A percentile compares a stretch with the other conserved stretches of the same genome.
Evolutionary conservation across 805 yeast genomes (phyloP).

Genomic region (Candida germanica): DNA sequence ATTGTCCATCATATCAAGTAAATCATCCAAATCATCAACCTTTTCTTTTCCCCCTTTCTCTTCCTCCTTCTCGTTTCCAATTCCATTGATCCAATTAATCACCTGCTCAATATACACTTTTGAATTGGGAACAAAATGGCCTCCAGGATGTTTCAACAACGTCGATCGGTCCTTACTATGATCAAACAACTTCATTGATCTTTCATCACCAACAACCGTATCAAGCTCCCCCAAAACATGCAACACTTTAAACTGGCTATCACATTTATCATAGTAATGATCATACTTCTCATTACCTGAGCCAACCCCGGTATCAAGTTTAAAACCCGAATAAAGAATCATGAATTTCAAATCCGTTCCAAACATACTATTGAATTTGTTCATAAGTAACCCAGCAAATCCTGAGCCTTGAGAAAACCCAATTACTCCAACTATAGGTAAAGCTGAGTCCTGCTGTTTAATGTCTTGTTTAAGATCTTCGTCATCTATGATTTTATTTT

Average conservation of each 20-base stretch:
- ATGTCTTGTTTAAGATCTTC: conserved; percentile 21
- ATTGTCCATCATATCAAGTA: conserved; percentile 40
- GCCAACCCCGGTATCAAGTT: conserved; percentile 23
- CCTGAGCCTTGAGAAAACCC: conserved; percentile 98
- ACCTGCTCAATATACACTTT: conserved; percentile 45
- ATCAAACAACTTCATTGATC: conserved; percentile 58
- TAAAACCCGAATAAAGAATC: conserved; percentile 68
- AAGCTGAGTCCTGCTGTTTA: conserved; percentile 17
- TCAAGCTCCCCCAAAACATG: conserved; percentile 87
- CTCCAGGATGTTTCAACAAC: conserved; percentile 86
- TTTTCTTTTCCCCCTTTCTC: conserved; percentile 15
- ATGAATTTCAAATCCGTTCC: conserved; percentile 61
- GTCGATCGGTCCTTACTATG: conserved; percentile 44
- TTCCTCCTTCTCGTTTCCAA: conserved; percentile 9
- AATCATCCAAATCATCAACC: conserved; percentile 30
- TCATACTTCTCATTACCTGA: conserved; percentile 25
- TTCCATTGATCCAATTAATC: conserved; percentile 34
- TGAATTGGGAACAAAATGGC: conserved; percentile 93
- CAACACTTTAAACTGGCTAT: conserved; percentile 33
- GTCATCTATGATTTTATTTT: conserved; percentile 48
- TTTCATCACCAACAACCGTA: conserved; percentile 73
- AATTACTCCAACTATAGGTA: conserved; percentile 80
- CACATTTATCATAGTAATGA: conserved; percentile 18
- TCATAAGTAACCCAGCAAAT: conserved; percentile 66
- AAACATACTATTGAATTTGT: conserved; percentile 53